A percentile compares a stretch with the other conserved stretches of the same genome.
Conservation (phyloP, 208 protist genomes). For the Leishmania braziliensis region DNA sequence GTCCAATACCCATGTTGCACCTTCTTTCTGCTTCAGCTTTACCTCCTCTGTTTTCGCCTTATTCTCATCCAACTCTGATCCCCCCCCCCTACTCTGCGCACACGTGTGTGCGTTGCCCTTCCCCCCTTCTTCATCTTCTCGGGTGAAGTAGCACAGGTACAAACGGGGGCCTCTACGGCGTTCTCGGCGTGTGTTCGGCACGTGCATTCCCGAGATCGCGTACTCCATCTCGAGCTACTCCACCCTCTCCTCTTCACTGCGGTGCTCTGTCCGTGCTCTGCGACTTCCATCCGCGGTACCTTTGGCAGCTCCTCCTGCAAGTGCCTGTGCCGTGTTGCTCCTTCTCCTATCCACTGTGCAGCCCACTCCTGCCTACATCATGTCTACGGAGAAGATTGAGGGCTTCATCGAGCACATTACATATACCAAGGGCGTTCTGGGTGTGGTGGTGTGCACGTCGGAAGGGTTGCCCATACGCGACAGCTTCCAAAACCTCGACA, state of each 20-base stretch:
- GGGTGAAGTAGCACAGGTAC: neutral
- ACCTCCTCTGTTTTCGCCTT: neutral
- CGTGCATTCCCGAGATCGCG: neutral
- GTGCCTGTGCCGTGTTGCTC: neutral
- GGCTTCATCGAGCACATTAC: constrained; percentile 83
- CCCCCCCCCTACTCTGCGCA: neutral
- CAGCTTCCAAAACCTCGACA: constrained; percentile 85
- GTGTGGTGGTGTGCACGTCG: constrained; percentile 75
- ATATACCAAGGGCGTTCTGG: constrained; percentile 84
- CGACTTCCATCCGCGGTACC: neutral
- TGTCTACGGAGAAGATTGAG: constrained; percentile 66
- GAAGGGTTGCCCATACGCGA: constrained; percentile 81
- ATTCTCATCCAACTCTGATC: too few relatives aligned
- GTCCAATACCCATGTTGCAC: neutral
- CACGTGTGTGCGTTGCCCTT: neutral
- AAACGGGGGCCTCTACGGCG: neutral
- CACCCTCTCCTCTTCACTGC: neutral
- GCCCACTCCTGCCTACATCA: constrained; percentile 5
- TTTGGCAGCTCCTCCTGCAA: neutral
- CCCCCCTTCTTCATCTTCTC: neutral
- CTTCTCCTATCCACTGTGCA: neutral
- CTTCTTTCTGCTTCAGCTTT: neutral
- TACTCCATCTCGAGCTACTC: neutral
- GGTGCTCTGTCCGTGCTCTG: neutral
- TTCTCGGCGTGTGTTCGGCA: neutral